These are phyloP conservation scores for Acarospora socialis DNA, from an alignment of 2,329 filamentous ascomycete genomes.

Conservation along the genomic window DNA sequence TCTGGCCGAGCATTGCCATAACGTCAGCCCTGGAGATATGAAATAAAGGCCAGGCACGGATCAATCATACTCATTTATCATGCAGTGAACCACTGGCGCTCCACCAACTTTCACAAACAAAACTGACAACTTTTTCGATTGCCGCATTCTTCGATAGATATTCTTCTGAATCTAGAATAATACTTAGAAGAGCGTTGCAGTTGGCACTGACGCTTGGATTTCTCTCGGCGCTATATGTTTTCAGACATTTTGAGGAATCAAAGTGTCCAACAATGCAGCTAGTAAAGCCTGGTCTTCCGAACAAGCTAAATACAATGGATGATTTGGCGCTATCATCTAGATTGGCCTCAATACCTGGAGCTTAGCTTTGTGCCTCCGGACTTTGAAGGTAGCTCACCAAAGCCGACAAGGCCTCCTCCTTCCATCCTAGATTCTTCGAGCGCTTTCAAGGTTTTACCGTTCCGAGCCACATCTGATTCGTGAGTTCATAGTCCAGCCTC, in stretches of 20 bases:
- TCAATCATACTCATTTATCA: too few species aligned
- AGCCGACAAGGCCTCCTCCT: constrained; percentile 3
- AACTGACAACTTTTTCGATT: constrained; percentile 7
- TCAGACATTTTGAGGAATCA: constrained; percentile 6
- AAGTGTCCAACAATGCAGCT: too few species aligned
- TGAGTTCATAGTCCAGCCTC: too few species aligned
- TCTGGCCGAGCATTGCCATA: too few species aligned
- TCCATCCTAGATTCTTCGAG: too few species aligned
- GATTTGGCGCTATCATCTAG: constrained; percentile 7
- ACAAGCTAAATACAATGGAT: too few species aligned
- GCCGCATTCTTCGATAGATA: constrained; percentile 6
- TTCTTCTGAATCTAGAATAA: constrained; percentile 6
- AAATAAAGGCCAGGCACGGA: too few species aligned
- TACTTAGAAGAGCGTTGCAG: constrained; percentile 10
- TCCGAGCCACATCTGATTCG: not conserved
- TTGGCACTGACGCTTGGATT: constrained; percentile 9
- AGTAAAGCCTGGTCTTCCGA: too few species aligned
- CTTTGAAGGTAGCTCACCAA: too few species aligned
- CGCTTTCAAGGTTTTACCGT: not conserved
- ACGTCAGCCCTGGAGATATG: too few species aligned
- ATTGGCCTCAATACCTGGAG: constrained; percentile 8
- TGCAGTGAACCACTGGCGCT: constrained; percentile 4
- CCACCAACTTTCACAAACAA: constrained; percentile 8
- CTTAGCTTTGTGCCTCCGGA: too few species aligned
- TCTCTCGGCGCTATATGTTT: constrained; percentile 4